Conservation (phyloP, 176 grass and related monocot genomes). For the Metroxylon sagu region DNA sequence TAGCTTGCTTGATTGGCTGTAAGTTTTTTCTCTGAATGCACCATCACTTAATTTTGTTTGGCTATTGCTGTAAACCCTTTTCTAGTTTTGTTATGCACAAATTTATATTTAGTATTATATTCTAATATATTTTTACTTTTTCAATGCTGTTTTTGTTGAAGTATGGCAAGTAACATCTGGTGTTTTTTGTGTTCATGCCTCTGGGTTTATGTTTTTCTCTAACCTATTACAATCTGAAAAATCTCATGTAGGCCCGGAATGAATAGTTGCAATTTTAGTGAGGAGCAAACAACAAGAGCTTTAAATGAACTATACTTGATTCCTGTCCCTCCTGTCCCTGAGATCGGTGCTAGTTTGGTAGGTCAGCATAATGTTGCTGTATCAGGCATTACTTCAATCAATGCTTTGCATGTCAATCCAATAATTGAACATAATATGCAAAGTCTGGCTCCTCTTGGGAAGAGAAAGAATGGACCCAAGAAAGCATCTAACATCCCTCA, state of each 20-base stretch:
- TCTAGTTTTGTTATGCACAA: no score
- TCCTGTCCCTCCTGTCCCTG: constrained; percentile 34
- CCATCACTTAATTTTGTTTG: no score
- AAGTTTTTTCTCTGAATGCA: constrained; percentile 27
- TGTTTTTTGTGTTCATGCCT: no score
- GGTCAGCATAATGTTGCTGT: constrained; percentile 25
- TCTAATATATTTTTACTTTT: no score
- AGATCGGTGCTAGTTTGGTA: constrained; percentile 24
- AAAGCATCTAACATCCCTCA: constrained; percentile 21
- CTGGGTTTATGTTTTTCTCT: no score
- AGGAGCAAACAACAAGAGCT: constrained; percentile 47
- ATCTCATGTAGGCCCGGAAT: constrained; percentile 48
- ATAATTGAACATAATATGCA: constrained; percentile 21
- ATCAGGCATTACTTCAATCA: constrained; percentile 11
- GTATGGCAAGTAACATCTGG: no score
- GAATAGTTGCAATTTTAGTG: constrained; percentile 52
- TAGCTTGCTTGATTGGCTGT: constrained; percentile 63
- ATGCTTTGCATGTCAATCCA: constrained; percentile 12
- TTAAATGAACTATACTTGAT: constrained; percentile 32
- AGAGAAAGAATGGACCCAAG: constrained; percentile 26
- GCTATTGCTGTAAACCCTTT: no score
- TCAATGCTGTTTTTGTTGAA: no score
- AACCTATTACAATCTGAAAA: background rate
- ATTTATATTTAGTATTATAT: no score
- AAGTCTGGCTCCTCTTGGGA: constrained; percentile 8